Conservation (phyloP, 2,329 filamentous ascomycete species). For the Stagonosporopsis tanaceti region DNA sequence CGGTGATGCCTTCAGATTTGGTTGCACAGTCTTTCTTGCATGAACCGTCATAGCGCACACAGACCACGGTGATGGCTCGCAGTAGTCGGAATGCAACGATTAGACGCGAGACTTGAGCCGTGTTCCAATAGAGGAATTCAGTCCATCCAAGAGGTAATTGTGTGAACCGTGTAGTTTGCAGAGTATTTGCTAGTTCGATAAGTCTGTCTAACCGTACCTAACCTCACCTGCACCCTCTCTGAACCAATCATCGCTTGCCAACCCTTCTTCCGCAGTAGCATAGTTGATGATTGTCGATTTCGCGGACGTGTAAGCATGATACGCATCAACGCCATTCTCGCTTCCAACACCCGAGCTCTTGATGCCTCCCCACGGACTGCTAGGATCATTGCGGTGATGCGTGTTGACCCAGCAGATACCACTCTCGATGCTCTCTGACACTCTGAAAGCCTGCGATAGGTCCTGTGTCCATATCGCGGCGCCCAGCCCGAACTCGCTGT, state of each 20-base stretch:
- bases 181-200: no score
- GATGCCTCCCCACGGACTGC: slow-evolving; percentile 73
- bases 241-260: slow-evolving; percentile 68
- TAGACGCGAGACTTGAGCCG: background rate
- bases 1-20: no score
- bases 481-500: slow-evolving; percentile 60
- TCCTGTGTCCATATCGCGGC: slow-evolving; percentile 62
- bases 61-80: no score
- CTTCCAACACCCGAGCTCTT: slow-evolving; percentile 72
- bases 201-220: slow-evolving; percentile 60
- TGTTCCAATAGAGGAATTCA: background rate
- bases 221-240: slow-evolving; percentile 58
- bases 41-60: no score
- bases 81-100: background rate
- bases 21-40: no score
- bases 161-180: background rate
- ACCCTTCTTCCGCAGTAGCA: slow-evolving; percentile 61
- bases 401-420: slow-evolving; percentile 60
- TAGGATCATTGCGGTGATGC: slow-evolving; percentile 76
- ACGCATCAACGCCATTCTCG: slow-evolving; percentile 71
- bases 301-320: slow-evolving; percentile 56
- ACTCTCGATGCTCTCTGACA: slow-evolving; percentile 57
- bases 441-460: slow-evolving; percentile 57
- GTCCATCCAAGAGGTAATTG: no score
- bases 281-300: slow-evolving; percentile 77